These are phyloP conservation scores for Sextonia rubra DNA, from an alignment of 164 flowering plant species.

Conservation along the genomic window DNA sequence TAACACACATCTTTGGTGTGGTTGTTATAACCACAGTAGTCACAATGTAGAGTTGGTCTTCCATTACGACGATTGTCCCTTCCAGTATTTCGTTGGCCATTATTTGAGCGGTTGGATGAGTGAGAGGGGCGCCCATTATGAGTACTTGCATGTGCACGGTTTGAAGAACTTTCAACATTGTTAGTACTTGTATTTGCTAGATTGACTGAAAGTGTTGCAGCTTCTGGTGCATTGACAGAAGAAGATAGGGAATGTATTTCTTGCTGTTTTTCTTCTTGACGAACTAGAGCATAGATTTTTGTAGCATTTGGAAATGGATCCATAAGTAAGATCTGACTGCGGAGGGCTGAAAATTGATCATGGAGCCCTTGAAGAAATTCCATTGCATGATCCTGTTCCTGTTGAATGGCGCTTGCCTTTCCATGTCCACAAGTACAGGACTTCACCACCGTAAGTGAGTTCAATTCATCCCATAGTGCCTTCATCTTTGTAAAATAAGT, in stretches of 20 bases:
- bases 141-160: not conserved
- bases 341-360: constrained; percentile 1
- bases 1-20: not conserved
- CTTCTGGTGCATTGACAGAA: not conserved
- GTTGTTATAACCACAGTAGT: not conserved
- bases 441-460: not conserved
- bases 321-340: constrained; percentile 12
- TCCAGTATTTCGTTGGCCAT: not conserved
- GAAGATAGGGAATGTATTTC: not conserved
- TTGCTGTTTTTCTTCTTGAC: constrained; percentile 8
- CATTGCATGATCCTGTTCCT: not conserved
- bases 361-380: constrained; percentile 2
- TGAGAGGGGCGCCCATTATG: not conserved
- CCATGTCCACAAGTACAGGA: not conserved
- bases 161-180: not conserved
- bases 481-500: no score
- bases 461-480: not conserved
- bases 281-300: constrained; percentile 6
- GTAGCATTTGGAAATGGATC: constrained; percentile 9
- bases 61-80: not conserved
- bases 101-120: not conserved
- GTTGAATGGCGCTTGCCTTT: not conserved
- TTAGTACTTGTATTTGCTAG: not conserved
- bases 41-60: not conserved
- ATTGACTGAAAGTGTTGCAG: not conserved